Conservation (phyloP, 106 monocot species). For the Allium cepa region DNA sequence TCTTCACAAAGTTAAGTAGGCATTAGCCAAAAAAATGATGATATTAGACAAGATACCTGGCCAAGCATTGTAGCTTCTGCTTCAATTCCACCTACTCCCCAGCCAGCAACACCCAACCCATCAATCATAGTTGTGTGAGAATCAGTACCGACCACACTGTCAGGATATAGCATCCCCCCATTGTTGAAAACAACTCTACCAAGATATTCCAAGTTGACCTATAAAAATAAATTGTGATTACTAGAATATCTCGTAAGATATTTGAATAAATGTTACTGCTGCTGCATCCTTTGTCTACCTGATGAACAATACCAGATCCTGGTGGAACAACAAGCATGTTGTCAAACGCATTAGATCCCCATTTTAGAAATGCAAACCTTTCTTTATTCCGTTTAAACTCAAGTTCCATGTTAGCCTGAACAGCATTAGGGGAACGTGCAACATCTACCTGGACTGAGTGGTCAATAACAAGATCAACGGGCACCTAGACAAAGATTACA, state of each 20-base stretch:
- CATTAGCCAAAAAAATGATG: too few relatives aligned
- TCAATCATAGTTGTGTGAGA: slow-evolving; percentile 99
- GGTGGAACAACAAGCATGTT: slow-evolving; percentile 99
- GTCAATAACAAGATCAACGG: slow-evolving; percentile 77
- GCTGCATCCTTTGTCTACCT: slow-evolving; percentile 37
- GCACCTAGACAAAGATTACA: slow-evolving; percentile 41
- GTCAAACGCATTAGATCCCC: slow-evolving; percentile 82
- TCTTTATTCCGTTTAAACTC: slow-evolving; percentile 91
- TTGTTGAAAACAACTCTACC: slow-evolving; percentile 86
- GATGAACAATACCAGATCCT: slow-evolving; percentile 97
- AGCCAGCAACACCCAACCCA: slow-evolving; percentile 78
- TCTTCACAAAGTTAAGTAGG: too few relatives aligned
- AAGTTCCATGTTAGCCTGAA: slow-evolving; percentile 84
- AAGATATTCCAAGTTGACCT: slow-evolving; percentile 92
- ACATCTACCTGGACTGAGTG: slow-evolving; percentile 87
- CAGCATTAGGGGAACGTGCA: slow-evolving; percentile 83
- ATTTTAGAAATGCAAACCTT: slow-evolving; percentile 87
- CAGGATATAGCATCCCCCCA: slow-evolving; percentile 74
- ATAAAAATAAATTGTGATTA: slow-evolving; percentile 6
- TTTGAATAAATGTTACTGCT: not conserved
- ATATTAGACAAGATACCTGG: slow-evolving; percentile 42
- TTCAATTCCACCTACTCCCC: slow-evolving; percentile 98
- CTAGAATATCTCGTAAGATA: not conserved
- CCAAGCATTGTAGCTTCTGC: slow-evolving; percentile 97
- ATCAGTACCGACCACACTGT: slow-evolving; percentile 92